Evolutionary conservation across 202 grass and related monocot genomes (phyloP).

Genomic region (Hordeum pubiflorum): DNA sequence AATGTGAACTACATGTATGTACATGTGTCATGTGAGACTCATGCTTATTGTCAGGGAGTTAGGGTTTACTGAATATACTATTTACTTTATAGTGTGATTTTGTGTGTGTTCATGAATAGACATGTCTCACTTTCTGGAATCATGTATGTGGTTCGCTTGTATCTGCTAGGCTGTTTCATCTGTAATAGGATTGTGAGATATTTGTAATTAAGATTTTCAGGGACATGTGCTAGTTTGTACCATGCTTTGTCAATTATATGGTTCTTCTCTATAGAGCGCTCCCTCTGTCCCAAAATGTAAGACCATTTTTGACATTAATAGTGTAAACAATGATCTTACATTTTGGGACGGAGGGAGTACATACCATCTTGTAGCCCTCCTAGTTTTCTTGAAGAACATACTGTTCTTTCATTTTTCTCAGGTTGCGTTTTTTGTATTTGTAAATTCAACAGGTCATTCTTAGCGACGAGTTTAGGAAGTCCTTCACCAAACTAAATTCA

Average conservation of each 20-base stretch:
- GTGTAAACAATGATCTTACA: too few species aligned
- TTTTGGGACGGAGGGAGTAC: slow-evolving; percentile 27
- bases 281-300: too few species aligned
- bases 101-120: background rate
- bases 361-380: too few species aligned
- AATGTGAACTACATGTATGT: background rate
- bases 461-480: too few species aligned
- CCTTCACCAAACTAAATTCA: too few species aligned
- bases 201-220: background rate
- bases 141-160: background rate
- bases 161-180: background rate
- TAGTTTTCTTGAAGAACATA: too few species aligned
- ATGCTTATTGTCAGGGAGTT: background rate
- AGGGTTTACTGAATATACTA: background rate
- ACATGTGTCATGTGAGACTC: background rate
- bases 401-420: too few species aligned
- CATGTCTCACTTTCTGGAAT: background rate
- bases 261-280: background rate
- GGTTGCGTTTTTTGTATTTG: too few species aligned
- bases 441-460: too few species aligned
- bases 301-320: too few species aligned
- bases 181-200: background rate
- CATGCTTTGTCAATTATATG: background rate
- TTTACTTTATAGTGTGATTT: background rate
- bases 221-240: background rate